A percentile compares a stretch with the other conserved stretches of the same genome.
Conservation (phyloP, 202 grass and related monocot genomes). For the Cymbopogon flexuosus region DNA sequence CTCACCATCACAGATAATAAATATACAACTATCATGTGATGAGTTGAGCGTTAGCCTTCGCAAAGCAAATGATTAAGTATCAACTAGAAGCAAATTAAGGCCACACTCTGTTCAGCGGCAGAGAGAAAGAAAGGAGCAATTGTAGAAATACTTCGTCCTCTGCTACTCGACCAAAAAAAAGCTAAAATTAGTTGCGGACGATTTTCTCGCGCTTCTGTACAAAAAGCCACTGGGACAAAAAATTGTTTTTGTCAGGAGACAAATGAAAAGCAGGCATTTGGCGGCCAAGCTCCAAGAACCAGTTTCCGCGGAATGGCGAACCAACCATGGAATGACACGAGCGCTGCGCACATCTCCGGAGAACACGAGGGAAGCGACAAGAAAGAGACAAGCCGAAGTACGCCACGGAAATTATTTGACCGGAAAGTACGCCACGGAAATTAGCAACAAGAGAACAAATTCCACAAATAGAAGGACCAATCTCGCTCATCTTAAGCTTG, state of each 20-base stretch:
- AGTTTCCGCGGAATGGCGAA: not conserved
- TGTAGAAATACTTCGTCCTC: not conserved
- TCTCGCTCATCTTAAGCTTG: not conserved
- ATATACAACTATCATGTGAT: not conserved
- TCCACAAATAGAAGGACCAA: not conserved
- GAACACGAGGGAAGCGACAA: conserved; percentile 7
- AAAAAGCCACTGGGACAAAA: not conserved
- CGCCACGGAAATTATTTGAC: not conserved
- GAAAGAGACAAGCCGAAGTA: conserved; percentile 14
- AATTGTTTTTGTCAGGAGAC: not conserved
- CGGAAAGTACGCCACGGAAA: not conserved
- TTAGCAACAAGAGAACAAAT: not conserved
- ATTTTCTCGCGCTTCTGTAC: not conserved
- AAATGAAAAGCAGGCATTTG: conserved; percentile 6
- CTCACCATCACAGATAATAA: not conserved
- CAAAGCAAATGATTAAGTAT: not conserved
- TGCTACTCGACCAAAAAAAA: conserved; percentile 12
- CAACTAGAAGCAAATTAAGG: conserved; percentile 15
- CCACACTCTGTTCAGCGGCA: not conserved
- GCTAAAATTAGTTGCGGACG: not conserved
- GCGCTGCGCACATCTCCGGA: not conserved
- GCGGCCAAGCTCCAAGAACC: conserved; percentile 4
- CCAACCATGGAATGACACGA: conserved; percentile 3
- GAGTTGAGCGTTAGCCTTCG: not conserved
- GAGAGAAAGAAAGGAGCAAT: not conserved